Evolutionary conservation across 306 rosid genomes (phyloP), one percentile per base, ranked within the genome.

Genomic region (Astragalus glycyphyllos): DNA sequence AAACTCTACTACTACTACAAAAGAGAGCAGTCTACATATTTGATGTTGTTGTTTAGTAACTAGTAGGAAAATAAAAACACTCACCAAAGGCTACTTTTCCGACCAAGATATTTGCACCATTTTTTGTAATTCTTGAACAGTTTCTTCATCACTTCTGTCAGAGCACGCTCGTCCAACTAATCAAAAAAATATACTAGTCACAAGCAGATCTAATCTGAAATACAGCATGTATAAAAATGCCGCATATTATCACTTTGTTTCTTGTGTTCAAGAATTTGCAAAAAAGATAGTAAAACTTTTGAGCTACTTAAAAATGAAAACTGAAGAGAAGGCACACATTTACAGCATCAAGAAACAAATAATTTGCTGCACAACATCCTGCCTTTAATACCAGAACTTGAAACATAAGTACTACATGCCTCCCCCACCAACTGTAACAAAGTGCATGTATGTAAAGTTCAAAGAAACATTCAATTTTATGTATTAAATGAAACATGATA

Each of bases 121-220:
- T 86, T 88, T 73, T 92, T 92, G 71, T 92, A 92, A 77, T 88
- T 92, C 86, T 89, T 92, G 89, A 92, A 92, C 68, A 92, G 90
- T 77, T 92, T 92, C 88, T 92, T 92, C 98, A 92, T 92, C 71
- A 92, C 98, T 55, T 92, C 96, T n/a, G 90, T 89, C 69, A 92
- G 78, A 0, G 96, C 98, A 67, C 89, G 83, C 65, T 92, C 98
- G 48, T 92, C 98, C 96, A 92, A 86, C 98, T 92, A 86, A 66
- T 77, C 47, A 82, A 73, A 75, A 60, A 80, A 74, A 49, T 80
- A 11, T 61, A 58, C 47, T 44, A 65, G 76, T 80, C 72, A 88
- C 47, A 53, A 38, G 32, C 69, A 74, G 48, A 16, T 54, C 49
- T 44, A 42, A 10, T 54, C 75, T 7, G 53, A 38, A 42, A 23